phyloP scores from a whole-genome alignment of 1,139 yeast genomes.

The Saccharomyces uvarum region DNA sequence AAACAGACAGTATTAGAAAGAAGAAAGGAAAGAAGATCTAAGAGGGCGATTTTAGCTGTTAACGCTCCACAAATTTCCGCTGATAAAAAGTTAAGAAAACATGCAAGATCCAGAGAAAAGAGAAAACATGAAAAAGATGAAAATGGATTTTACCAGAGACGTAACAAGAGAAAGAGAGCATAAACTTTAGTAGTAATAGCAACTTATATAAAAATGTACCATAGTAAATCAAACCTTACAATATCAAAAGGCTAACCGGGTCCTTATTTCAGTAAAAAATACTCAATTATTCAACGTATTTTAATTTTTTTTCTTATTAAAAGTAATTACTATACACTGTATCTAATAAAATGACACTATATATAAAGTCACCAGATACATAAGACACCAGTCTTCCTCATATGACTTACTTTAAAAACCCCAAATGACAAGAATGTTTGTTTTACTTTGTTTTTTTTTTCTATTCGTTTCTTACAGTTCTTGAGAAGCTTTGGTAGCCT shows the following conservation, averaged over 20 bases:
- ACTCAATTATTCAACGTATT: constrained; percentile 2
- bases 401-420: neutral
- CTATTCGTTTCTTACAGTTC: constrained; percentile 48
- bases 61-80: constrained; percentile 79
- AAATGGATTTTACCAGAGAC: constrained; percentile 65
- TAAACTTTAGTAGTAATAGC: constrained; percentile 4
- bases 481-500: constrained; percentile 73
- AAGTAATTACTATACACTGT: neutral
- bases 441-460: neutral
- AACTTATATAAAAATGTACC: neutral
- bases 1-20: constrained; percentile 51
- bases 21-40: constrained; percentile 69
- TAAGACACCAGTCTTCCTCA: constrained; percentile 1
- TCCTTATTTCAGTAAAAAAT: neutral
- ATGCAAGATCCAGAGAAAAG: constrained; percentile 66
- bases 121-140: constrained; percentile 68
- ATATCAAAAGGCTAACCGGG: neutral
- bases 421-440: neutral
- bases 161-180: constrained; percentile 41
- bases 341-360: neutral
- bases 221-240: neutral
- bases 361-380: neutral
- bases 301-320: neutral
- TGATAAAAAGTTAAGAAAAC: constrained; percentile 66
- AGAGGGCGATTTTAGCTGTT: constrained; percentile 69